Percentiles rank a stretch among this genome's conserved stretches.
Evolutionary conservation across 805 yeast species (phyloP).

Genomic region (Kockiozyma suomiensis): DNA sequence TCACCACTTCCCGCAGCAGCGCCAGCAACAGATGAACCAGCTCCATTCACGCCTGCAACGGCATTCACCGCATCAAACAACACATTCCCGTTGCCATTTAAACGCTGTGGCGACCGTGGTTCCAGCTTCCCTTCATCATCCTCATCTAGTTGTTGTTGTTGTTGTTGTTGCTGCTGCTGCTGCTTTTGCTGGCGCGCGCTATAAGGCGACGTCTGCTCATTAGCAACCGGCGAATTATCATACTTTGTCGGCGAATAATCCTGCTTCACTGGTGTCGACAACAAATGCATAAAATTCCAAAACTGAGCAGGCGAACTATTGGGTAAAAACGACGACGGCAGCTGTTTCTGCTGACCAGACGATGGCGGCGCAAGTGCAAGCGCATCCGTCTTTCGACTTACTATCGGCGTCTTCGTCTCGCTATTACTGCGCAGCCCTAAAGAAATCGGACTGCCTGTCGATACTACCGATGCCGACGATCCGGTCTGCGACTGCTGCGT

Average conservation of each 20-base stretch:
- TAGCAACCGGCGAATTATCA: slow-evolving; percentile 35
- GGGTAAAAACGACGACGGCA: slow-evolving; percentile 50
- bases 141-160: not conserved
- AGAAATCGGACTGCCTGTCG: slow-evolving; percentile 29
- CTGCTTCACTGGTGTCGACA: slow-evolving; percentile 42
- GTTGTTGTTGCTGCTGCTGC: not conserved
- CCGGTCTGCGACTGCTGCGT: not conserved
- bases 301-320: slow-evolving; percentile 80
- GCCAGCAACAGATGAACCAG: not conserved
- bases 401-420: slow-evolving; percentile 30
- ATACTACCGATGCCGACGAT: not conserved
- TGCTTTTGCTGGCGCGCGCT: not conserved
- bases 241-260: slow-evolving; percentile 41
- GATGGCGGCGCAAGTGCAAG: slow-evolving; percentile 45
- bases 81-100: slow-evolving; percentile 2
- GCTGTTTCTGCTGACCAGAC: slow-evolving; percentile 42
- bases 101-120: slow-evolving; percentile 4
- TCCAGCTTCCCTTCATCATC: not conserved
- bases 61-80: slow-evolving; percentile 25
- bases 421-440: slow-evolving; percentile 20
- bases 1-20: slow-evolving; percentile 1
- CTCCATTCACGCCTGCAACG: not conserved
- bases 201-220: slow-evolving; percentile 10
- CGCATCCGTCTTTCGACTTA: slow-evolving; percentile 27
- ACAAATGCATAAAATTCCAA: slow-evolving; percentile 87